These are phyloP conservation scores for Mucuna pruriens DNA, from an alignment of 306 rosid species.

Conservation along the genomic window DNA sequence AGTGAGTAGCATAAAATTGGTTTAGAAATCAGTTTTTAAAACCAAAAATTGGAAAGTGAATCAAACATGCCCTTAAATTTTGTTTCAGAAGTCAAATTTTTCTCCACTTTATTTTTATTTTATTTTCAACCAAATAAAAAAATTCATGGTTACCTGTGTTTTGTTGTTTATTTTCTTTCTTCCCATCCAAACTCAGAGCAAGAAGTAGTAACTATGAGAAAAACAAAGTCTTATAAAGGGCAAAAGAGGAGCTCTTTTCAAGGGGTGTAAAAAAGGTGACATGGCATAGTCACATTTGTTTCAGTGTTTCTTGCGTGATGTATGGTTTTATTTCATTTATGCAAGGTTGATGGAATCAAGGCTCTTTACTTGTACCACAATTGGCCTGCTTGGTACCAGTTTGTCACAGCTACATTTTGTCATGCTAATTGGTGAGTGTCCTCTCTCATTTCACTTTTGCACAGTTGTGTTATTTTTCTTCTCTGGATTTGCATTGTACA, in stretches of 20 bases:
- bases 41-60: too few species aligned
- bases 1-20: too few species aligned
- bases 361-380: constrained; percentile 76
- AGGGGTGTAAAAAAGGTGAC: not conserved
- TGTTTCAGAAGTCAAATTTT: too few species aligned
- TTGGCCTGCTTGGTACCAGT: constrained; percentile 90
- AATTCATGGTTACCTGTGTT: too few species aligned
- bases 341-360: constrained; percentile 65
- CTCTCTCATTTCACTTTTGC: constrained; percentile 19
- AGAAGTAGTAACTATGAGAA: not conserved
- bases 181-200: too few species aligned
- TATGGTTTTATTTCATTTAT: constrained; percentile 14
- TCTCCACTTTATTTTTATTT: too few species aligned
- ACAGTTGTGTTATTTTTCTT: not conserved
- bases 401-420: constrained; percentile 92
- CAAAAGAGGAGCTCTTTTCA: not conserved
- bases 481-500: not conserved
- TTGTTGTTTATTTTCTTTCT: too few species aligned
- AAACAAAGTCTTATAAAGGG: not conserved
- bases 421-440: constrained; percentile 91
- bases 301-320: constrained; percentile 2
- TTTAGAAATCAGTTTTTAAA: too few species aligned
- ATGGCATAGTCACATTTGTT: not conserved
- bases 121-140: too few species aligned
- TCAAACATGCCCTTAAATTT: too few species aligned